A percentile compares a stretch with the other conserved stretches of the same genome.
phyloP scores from a whole-genome alignment of 441 rosid genomes.

The Aquilaria agallochum region DNA sequence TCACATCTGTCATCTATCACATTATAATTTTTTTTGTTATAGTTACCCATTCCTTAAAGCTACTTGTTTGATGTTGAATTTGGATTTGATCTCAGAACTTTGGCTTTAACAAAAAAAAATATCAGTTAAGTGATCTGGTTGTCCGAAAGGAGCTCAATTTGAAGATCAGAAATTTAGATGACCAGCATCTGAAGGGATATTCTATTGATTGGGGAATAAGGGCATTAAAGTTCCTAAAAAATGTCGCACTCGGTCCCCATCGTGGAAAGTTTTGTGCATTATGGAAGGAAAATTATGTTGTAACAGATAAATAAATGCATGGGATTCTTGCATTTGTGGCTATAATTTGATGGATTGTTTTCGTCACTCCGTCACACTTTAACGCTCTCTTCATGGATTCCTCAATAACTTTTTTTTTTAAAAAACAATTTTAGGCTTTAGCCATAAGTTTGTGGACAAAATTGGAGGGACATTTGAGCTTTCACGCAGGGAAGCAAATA shows the following conservation, averaged over 20 bases:
- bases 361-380: not conserved
- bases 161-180: too few relatives aligned
- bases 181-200: not conserved
- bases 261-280: slow-evolving; percentile 7
- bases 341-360: not conserved
- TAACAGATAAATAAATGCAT: not conserved
- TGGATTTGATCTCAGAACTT: too few relatives aligned
- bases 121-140: too few relatives aligned
- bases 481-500: too few relatives aligned
- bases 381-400: not conserved
- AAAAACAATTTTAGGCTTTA: not conserved
- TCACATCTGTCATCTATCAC: too few relatives aligned
- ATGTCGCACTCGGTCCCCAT: slow-evolving; percentile 9
- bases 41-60: too few relatives aligned
- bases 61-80: too few relatives aligned
- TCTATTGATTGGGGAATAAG: not conserved
- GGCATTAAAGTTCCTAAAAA: not conserved
- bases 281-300: not conserved
- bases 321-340: slow-evolving; percentile 13
- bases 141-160: too few relatives aligned
- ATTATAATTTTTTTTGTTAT: too few relatives aligned
- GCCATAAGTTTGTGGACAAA: not conserved
- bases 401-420: not conserved
- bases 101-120: too few relatives aligned
- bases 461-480: not conserved